phyloP scores from a whole-genome alignment of 805 yeast genomes.

The Ogataea henricii region DNA sequence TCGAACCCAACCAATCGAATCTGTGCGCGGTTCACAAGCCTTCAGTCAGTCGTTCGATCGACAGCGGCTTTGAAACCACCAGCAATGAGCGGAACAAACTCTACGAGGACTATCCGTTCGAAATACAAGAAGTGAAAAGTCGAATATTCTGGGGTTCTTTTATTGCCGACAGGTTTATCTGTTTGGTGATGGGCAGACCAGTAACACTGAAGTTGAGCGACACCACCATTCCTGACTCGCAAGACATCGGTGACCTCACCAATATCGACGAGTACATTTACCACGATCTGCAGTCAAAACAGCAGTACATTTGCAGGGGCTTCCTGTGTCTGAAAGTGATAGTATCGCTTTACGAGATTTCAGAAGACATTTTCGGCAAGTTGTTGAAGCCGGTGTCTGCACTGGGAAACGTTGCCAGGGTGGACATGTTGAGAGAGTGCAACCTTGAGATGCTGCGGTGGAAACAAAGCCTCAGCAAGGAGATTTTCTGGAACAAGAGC shows the following conservation, averaged over 20 bases:
- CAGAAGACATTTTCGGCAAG: constrained; percentile 47
- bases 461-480: constrained; percentile 51
- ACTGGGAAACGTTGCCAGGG: constrained; percentile 9
- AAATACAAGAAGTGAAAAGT: constrained; percentile 41
- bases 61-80: background rate
- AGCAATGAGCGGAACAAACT: background rate
- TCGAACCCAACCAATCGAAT: constrained; percentile 60
- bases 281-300: constrained; percentile 22
- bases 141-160: constrained; percentile 68
- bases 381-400: constrained; percentile 29
- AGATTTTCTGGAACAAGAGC: constrained; percentile 50
- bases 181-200: constrained; percentile 59
- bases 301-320: constrained; percentile 34
- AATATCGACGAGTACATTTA: constrained; percentile 59
- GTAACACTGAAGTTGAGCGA: constrained; percentile 55
- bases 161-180: constrained; percentile 63
- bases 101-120: constrained; percentile 34
- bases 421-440: constrained; percentile 36
- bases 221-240: constrained; percentile 59
- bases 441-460: constrained; percentile 53
- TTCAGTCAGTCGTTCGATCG: background rate
- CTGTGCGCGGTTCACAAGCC: constrained; percentile 2
- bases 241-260: constrained; percentile 57
- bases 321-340: constrained; percentile 45
- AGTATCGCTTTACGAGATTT: constrained; percentile 44